A percentile compares a stretch with the other conserved stretches of the same genome.
Evolutionary conservation across 768 basidiomycete species (phyloP).

Genomic region (Leccinum subtestaceum): DNA sequence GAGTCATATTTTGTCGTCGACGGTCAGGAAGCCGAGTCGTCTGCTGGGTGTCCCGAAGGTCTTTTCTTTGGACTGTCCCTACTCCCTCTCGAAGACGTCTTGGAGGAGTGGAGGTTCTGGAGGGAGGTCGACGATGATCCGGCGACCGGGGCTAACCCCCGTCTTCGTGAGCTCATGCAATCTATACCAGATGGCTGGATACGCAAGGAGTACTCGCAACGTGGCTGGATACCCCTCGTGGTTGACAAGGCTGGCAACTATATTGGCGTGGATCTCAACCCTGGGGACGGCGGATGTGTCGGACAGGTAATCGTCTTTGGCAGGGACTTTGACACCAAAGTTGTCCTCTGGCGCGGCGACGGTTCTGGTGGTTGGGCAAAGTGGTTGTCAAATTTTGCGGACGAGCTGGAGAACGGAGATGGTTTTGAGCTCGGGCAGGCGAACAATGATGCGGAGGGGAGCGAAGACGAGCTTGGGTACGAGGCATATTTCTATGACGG

Average conservation of each 20-base stretch:
- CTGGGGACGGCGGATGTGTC: conserved; percentile 64
- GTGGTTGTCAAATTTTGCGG: conserved; percentile 88
- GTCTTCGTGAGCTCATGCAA: conserved; percentile 73
- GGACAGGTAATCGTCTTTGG: conserved; percentile 99
- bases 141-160: conserved; percentile 72
- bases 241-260: conserved; percentile 96
- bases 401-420: conserved; percentile 89
- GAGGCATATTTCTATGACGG: conserved; percentile 86
- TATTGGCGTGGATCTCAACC: conserved; percentile 92
- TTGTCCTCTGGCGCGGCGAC: conserved; percentile 91
- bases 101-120: conserved; percentile 97
- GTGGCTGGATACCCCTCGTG: conserved; percentile 96
- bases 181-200: conserved; percentile 91
- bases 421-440: conserved; percentile 74
- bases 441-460: conserved; percentile 61
- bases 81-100: conserved; percentile 86
- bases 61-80: conserved; percentile 95
- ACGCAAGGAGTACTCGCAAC: conserved; percentile 83
- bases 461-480: conserved; percentile 84
- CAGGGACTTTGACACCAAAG: conserved; percentile 97
- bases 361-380: conserved; percentile 91
- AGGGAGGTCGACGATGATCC: conserved; percentile 90
- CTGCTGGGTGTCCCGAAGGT: conserved; percentile 85
- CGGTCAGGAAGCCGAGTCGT: conserved; percentile 90
- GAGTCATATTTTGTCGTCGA: conserved; percentile 88